phyloP scores from a whole-genome alignment of 257 asterid genomes.

The Echites panduratus region DNA sequence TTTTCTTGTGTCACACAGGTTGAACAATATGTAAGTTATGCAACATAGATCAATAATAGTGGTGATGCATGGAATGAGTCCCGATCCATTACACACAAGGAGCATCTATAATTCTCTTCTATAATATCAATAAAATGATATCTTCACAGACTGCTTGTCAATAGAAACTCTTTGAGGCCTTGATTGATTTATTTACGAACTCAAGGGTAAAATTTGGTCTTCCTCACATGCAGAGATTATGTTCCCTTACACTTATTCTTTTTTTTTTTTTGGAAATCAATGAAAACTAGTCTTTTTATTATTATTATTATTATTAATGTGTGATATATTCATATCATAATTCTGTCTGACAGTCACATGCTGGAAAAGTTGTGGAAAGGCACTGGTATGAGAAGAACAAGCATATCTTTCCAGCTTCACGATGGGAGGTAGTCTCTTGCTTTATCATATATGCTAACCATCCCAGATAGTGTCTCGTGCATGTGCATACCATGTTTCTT shows the following conservation, averaged over 20 bases:
- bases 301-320: neutral
- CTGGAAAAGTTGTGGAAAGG: constrained; percentile 99
- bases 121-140: too few relatives aligned
- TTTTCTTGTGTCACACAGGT: neutral
- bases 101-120: neutral
- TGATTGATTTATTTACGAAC: neutral
- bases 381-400: constrained; percentile 99
- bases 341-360: constrained; percentile 72
- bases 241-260: too few relatives aligned
- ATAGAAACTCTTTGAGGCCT: neutral
- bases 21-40: neutral
- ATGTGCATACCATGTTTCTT: neutral
- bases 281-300: too few relatives aligned
- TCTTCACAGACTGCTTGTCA: neutral
- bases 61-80: neutral
- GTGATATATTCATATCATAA: constrained; percentile 6
- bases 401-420: constrained; percentile 96
- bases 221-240: neutral
- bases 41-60: neutral
- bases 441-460: constrained; percentile 1
- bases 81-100: neutral
- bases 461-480: neutral
- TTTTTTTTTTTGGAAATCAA: too few relatives aligned
- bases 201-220: neutral
- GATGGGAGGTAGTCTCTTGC: constrained; percentile 80